Evolutionary conservation across 2,329 filamentous ascomycete species (phyloP).

Genomic region (Tolypocladium ovalisporum): DNA sequence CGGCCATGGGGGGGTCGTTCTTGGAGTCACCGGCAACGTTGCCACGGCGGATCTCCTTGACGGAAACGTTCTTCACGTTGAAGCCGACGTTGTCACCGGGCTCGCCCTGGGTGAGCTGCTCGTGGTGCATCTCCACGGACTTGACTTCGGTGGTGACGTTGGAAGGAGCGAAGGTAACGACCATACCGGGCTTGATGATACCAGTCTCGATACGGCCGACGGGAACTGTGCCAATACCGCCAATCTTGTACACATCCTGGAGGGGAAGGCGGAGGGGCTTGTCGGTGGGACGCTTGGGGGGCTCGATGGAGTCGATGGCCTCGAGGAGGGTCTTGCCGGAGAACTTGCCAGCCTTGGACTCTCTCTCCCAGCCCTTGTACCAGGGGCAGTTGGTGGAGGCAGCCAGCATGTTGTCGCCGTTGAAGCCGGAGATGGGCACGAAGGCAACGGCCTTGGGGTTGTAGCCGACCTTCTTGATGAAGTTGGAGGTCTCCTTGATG

Average conservation of each 20-base stretch:
- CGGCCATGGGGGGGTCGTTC: slow-evolving; percentile 89
- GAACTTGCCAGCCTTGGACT: slow-evolving; percentile 74
- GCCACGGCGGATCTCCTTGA: slow-evolving; percentile 99
- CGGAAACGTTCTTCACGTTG: slow-evolving; percentile 99
- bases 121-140: slow-evolving; percentile 99
- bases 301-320: slow-evolving; percentile 94
- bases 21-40: slow-evolving; percentile 99
- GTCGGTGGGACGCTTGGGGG: slow-evolving; percentile 85
- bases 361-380: slow-evolving; percentile 99
- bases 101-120: slow-evolving; percentile 89
- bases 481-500: slow-evolving; percentile 99
- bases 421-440: slow-evolving; percentile 99
- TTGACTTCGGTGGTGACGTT: slow-evolving; percentile 99
- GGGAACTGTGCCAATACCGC: slow-evolving; percentile 98
- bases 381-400: slow-evolving; percentile 88
- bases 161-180: slow-evolving; percentile 97
- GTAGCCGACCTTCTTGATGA: slow-evolving; percentile 99
- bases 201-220: slow-evolving; percentile 99
- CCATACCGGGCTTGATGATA: slow-evolving; percentile 82
- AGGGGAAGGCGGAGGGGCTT: slow-evolving; percentile 99
- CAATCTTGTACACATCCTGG: slow-evolving; percentile 99
- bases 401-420: slow-evolving; percentile 99
- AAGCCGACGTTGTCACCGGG: slow-evolving; percentile 99
- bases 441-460: slow-evolving; percentile 98
- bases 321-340: slow-evolving; percentile 97